Conservation (phyloP, 345 rosid species). For the Geranium brycei region DNA sequence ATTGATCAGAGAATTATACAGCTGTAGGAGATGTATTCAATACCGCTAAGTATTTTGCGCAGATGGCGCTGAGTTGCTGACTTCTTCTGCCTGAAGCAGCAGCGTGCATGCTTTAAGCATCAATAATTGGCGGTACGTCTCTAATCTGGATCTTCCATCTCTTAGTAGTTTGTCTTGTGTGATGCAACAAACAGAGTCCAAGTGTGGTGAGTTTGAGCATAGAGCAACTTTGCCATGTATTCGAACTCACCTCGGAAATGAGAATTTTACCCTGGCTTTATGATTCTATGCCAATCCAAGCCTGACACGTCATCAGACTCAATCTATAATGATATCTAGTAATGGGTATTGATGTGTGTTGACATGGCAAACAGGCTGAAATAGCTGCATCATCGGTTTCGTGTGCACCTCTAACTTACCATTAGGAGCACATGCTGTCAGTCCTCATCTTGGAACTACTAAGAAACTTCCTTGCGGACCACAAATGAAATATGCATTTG, state of each 20-base stretch:
- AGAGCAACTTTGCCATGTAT: background rate
- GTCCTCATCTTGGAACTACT: background rate
- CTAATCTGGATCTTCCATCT: background rate
- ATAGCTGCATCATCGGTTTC: background rate
- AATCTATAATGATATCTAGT: conserved; percentile 14
- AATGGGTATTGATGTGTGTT: background rate
- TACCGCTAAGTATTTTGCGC: background rate
- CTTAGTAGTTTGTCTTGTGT: background rate
- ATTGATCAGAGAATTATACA: background rate
- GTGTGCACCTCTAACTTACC: background rate
- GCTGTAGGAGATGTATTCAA: background rate
- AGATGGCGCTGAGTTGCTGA: no score
- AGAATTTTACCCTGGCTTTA: background rate
- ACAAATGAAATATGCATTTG: background rate
- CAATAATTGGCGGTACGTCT: background rate
- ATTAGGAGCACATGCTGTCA: background rate
- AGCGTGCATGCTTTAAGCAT: background rate
- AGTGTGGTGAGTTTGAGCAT: background rate
- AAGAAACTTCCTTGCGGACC: background rate
- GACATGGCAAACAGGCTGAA: background rate
- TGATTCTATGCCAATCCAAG: conserved; percentile 9
- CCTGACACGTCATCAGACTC: conserved; percentile 16
- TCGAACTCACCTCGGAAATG: background rate
- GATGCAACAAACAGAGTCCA: background rate
- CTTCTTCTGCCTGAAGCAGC: background rate